Percentiles rank a stretch among this genome's conserved stretches.
These are phyloP conservation scores for Aegilops sharonensis DNA, from an alignment of 176 grass and related monocot genomes.

Conservation along the genomic window DNA sequence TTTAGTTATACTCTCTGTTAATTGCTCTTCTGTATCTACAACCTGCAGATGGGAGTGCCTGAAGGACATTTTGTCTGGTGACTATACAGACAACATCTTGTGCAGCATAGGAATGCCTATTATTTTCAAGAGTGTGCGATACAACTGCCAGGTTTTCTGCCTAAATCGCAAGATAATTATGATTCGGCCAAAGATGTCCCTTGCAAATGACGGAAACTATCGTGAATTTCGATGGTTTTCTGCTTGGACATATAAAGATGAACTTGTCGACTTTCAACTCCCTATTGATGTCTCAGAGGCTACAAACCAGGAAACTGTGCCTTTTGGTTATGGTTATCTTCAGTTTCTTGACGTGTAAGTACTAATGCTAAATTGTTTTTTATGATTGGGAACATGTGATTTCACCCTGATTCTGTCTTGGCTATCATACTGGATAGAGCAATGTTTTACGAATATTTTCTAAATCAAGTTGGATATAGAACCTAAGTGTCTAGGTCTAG, in stretches of 20 bases:
- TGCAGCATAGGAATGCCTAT: constrained; percentile 98
- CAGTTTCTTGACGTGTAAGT: constrained; percentile 90
- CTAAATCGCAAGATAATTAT: constrained; percentile 84
- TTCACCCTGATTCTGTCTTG: constrained; percentile 14
- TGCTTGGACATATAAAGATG: constrained; percentile 79
- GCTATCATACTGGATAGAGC: not conserved
- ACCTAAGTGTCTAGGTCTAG: not conserved
- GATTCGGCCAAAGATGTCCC: constrained; percentile 91
- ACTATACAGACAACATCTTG: constrained; percentile 73
- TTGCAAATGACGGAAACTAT: constrained; percentile 97
- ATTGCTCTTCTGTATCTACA: not conserved
- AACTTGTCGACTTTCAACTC: constrained; percentile 71
- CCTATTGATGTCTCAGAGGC: constrained; percentile 70
- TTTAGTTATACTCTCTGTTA: not conserved
- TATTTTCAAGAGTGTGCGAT: constrained; percentile 80
- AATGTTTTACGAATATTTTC: not conserved
- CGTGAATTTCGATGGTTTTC: constrained; percentile 97
- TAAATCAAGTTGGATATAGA: not conserved
- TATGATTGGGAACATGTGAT: not conserved
- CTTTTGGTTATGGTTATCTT: constrained; percentile 92
- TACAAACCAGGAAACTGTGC: constrained; percentile 57
- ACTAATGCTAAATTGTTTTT: constrained; percentile 28
- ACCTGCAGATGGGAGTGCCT: constrained; percentile 90
- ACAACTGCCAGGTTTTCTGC: constrained; percentile 97
- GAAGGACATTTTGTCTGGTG: constrained; percentile 71